phyloP scores from a whole-genome alignment of 139 green algal genomes.

The Coelastrella sp. region DNA sequence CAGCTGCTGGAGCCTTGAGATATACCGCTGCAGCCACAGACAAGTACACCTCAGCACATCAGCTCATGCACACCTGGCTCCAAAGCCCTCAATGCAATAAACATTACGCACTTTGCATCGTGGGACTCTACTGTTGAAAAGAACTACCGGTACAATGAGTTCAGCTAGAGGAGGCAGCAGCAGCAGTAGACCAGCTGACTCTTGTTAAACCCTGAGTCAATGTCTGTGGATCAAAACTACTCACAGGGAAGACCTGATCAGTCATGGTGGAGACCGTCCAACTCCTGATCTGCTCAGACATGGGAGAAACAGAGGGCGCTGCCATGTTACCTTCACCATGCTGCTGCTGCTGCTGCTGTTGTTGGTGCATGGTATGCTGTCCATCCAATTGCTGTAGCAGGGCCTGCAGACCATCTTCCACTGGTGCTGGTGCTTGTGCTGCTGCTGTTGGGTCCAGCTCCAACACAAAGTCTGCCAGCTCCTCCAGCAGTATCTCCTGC shows the following conservation, averaged over 20 bases:
- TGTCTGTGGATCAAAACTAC: too few species aligned
- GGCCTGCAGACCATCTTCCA: background rate
- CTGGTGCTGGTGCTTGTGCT: conserved; percentile 17
- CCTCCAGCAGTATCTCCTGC: conserved; percentile 51
- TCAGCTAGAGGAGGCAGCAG: background rate
- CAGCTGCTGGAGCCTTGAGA: conserved; percentile 41
- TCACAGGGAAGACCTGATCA: conserved; percentile 35
- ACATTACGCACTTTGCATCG: too few species aligned
- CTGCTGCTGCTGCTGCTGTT: conserved; percentile 32
- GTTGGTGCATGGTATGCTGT: background rate
- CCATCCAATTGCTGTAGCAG: conserved; percentile 24
- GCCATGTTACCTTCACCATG: background rate
- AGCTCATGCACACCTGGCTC: too few species aligned
- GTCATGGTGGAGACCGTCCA: conserved; percentile 24
- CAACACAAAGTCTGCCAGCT: conserved; percentile 40
- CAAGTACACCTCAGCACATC: background rate
- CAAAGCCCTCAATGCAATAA: too few species aligned
- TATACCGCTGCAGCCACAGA: conserved; percentile 21
- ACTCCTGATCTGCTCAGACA: background rate
- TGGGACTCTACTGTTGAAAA: too few species aligned
- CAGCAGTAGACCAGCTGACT: too few species aligned
- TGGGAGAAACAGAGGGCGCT: background rate
- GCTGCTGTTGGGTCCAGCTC: background rate
- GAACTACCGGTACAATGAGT: too few species aligned
- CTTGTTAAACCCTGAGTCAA: too few species aligned